Evolutionary conservation across 2,329 filamentous ascomycete species (phyloP).

Genomic region (Kalmusia sp.): DNA sequence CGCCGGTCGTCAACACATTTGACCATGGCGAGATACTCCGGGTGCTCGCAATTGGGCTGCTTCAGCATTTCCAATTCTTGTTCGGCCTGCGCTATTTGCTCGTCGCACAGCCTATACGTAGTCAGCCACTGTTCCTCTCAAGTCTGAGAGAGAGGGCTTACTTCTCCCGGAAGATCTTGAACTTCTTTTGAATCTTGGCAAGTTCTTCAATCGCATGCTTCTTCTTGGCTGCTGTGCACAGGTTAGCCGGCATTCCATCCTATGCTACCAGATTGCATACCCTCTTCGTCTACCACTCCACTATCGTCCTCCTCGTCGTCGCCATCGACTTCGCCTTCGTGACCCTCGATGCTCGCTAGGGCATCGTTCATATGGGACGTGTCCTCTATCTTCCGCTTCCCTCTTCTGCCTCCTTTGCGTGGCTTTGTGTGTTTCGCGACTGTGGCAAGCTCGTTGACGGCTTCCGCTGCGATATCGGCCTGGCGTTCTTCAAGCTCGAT

Average conservation of each 20-base stretch:
- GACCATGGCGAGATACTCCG: constrained; percentile 89
- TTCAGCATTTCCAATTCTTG: constrained; percentile 67
- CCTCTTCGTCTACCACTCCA: constrained; percentile 46
- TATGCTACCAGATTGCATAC: constrained; percentile 20
- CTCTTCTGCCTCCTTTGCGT: constrained; percentile 52
- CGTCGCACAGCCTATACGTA: constrained; percentile 78
- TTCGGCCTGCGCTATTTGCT: constrained; percentile 83
- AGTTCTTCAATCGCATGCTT: constrained; percentile 81
- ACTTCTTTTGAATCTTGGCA: constrained; percentile 83
- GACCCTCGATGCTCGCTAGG: constrained; percentile 68
- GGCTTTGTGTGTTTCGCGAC: constrained; percentile 45
- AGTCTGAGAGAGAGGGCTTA: constrained; percentile 48
- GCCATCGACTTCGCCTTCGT: constrained; percentile 60
- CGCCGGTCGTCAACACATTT: constrained; percentile 83
- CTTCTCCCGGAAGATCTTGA: constrained; percentile 83
- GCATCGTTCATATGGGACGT: constrained; percentile 45
- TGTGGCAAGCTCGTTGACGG: constrained; percentile 41
- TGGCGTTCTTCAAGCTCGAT: constrained; percentile 43
- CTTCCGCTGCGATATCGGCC: constrained; percentile 40
- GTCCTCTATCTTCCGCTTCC: constrained; percentile 59
- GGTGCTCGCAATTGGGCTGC: constrained; percentile 72
- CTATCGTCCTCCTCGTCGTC: constrained; percentile 54
- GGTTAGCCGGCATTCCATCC: not conserved
- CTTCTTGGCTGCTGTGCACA: constrained; percentile 72
- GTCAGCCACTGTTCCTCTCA: constrained; percentile 24